Evolutionary conservation across 139 green algal species (phyloP).

Genomic region (Micromonas commoda): DNA sequence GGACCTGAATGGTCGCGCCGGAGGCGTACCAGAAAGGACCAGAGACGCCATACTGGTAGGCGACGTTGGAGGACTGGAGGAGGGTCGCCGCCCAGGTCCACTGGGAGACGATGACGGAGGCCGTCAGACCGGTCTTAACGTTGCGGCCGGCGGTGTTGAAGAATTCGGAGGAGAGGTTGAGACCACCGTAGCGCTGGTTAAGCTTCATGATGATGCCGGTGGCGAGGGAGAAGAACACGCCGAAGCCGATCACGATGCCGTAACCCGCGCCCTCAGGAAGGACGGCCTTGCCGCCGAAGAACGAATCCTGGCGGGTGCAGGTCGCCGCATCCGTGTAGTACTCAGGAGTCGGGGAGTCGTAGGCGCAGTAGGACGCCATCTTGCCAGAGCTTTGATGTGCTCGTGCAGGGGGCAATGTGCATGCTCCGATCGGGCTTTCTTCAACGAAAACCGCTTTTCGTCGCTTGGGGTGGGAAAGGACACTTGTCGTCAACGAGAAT

Average conservation of each 20-base stretch:
- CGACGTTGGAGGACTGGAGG: constrained; percentile 49
- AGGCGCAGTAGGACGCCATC: no score
- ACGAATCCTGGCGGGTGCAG: constrained; percentile 7
- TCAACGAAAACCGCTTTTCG: no score
- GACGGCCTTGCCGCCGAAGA: constrained; percentile 31
- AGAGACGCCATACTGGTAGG: constrained; percentile 47
- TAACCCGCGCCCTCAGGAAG: constrained; percentile 38
- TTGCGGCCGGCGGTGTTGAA: constrained; percentile 58
- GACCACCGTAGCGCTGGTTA: constrained; percentile 34
- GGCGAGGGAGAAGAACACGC: constrained; percentile 39
- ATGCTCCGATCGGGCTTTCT: no score
- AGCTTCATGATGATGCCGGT: constrained; percentile 38
- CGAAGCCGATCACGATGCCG: constrained; percentile 40
- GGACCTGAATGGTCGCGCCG: constrained; percentile 84
- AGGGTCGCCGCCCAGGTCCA: constrained; percentile 49
- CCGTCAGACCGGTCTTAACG: constrained; percentile 61
- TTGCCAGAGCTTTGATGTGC: no score
- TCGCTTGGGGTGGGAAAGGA: no score
- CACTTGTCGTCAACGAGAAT: no score
- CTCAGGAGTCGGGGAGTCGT: no score
- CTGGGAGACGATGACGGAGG: constrained; percentile 60
- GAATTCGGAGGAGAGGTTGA: constrained; percentile 38
- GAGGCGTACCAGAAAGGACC: constrained; percentile 82
- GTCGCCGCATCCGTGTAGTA: no score
- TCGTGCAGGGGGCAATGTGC: no score